A percentile compares a stretch with the other conserved stretches of the same genome.
Conservation (phyloP, 2,329 filamentous ascomycete genomes). For the Fusarium odoratissimum region DNA sequence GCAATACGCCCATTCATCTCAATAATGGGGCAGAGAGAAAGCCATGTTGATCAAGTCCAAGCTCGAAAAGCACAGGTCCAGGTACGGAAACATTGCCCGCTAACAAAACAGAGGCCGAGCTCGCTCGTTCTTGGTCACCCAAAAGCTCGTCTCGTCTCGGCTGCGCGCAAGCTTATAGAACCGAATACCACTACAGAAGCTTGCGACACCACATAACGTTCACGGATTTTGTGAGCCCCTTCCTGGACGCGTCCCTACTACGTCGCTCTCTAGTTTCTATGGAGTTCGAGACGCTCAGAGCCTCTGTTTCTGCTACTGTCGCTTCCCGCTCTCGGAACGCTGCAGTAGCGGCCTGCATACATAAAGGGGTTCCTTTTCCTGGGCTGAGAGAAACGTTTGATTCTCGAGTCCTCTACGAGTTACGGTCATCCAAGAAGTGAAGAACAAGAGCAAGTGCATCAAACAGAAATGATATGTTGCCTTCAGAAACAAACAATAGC, state of each 20-base stretch:
- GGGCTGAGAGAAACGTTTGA: constrained; percentile 5
- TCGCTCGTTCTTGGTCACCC: constrained; percentile 6
- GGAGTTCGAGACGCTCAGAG: constrained; percentile 24
- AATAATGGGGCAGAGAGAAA: neutral
- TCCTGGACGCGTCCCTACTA: constrained; percentile 13
- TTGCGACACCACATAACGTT: constrained; percentile 13
- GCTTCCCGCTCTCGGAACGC: constrained; percentile 37
- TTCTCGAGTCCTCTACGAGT: constrained; percentile 4
- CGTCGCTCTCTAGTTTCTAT: neutral
- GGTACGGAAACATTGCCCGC: neutral
- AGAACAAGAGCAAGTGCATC: constrained; percentile 7
- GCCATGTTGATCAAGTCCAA: constrained; percentile 11
- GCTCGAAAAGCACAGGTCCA: constrained; percentile 1
- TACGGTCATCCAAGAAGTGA: neutral
- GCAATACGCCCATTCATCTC: constrained; percentile 20
- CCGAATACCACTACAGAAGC: constrained; percentile 19
- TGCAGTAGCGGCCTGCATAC: constrained; percentile 40
- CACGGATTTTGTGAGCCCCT: constrained; percentile 20
- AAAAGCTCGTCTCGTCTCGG: constrained; percentile 18
- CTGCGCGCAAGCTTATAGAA: constrained; percentile 30
- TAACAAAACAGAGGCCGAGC: constrained; percentile 14
- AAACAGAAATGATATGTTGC: neutral
- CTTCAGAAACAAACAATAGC: constrained; percentile 4
- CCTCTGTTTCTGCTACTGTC: constrained; percentile 35
- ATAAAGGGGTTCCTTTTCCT: constrained; percentile 30